phyloP scores from a whole-genome alignment of 1,284 basidiomycete genomes.

The Caloboletus firmus region DNA sequence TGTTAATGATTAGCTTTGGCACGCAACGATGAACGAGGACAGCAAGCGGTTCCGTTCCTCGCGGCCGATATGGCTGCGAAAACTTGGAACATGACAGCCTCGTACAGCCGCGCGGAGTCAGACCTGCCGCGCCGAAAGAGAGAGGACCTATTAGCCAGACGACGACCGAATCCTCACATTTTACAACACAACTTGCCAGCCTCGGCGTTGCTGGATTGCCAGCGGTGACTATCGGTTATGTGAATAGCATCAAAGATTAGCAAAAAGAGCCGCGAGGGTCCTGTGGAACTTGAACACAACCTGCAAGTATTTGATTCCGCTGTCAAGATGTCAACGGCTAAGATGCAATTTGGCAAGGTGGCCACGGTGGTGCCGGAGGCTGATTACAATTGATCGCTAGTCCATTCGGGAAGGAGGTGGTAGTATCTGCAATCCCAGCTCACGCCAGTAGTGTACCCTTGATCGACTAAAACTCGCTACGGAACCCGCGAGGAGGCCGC shows the following conservation, averaged over 20 bases:
- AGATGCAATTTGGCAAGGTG: constrained; percentile 4
- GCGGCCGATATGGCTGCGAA: constrained; percentile 22
- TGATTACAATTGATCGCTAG: constrained; percentile 23
- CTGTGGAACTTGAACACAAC: constrained; percentile 9
- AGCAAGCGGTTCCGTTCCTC: constrained; percentile 30
- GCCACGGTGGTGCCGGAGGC: constrained; percentile 15
- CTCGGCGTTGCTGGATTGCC: constrained; percentile 10
- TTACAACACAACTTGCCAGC: constrained; percentile 4
- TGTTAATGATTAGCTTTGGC: constrained; percentile 36
- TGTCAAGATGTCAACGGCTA: constrained; percentile 29
- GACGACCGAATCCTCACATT: constrained; percentile 28
- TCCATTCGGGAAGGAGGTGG: constrained; percentile 1
- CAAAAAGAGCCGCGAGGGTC: constrained; percentile 6
- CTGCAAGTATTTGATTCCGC: constrained; percentile 31
- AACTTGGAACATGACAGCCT: constrained; percentile 8
- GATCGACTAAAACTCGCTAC: constrained; percentile 15
- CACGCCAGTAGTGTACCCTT: constrained; percentile 6
- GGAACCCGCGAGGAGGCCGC: constrained; percentile 33
- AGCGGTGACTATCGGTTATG: constrained; percentile 17
- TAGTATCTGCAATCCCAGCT: not conserved
- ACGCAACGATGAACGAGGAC: constrained; percentile 30
- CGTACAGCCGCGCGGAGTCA: constrained; percentile 4
- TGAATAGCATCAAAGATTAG: constrained; percentile 28
- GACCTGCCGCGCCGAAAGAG: constrained; percentile 6
- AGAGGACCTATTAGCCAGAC: constrained; percentile 9